Base-by-base conservation (phyloP, 495 filamentous ascomycete genomes). In the Hypomontagnella monticulosa region DNA sequence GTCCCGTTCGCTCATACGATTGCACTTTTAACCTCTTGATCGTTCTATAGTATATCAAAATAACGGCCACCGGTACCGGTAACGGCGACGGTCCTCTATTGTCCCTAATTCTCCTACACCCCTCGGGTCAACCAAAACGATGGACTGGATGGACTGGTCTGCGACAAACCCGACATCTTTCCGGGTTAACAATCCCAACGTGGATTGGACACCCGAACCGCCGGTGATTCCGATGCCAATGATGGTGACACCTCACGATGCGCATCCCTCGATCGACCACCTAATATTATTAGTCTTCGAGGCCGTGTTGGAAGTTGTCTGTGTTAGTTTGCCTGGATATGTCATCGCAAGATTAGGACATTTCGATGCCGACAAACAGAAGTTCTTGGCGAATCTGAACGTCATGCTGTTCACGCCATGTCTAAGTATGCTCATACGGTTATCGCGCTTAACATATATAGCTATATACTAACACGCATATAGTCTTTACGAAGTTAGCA, bases 401-500 rank as follows among this genome's bases (percentile, higher is more conserved):
- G 91, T 96, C 43, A 88, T 87, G 67, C 81, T 99, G 12, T 99
- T 99, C 74, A 99, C 95, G 38, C 95, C 95, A 54, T 98, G 96
- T 71, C 86, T 99, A 63, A 96, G 93, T 97, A 89, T 61, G 91
- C 46, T 20, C 20, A 66, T 30, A 30, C 38, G 20, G 1, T 11
- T 3, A 32, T 12, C 19, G 23, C 4, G 15, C 37, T 5, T n/a
- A 37, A 37, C 6, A 11, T 30, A 10, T 23, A 65, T 67, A 3
- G 51, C 56, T 32, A 54, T 54, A 34, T 15, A 47, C 42, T 49
- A 47, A 61, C 57, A 10, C 2, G 12, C 11, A 44, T 9, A 18
- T 64, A 97, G 93, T 99, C 73, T 99, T 98, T 80, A 97, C 91
- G 23, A 99, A 98, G 77, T 83, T 99, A 18, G 95, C 94, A n/a